These are phyloP conservation scores for Stromatinia cepivora DNA, from an alignment of 2,329 filamentous ascomycete species.

Conservation along the genomic window DNA sequence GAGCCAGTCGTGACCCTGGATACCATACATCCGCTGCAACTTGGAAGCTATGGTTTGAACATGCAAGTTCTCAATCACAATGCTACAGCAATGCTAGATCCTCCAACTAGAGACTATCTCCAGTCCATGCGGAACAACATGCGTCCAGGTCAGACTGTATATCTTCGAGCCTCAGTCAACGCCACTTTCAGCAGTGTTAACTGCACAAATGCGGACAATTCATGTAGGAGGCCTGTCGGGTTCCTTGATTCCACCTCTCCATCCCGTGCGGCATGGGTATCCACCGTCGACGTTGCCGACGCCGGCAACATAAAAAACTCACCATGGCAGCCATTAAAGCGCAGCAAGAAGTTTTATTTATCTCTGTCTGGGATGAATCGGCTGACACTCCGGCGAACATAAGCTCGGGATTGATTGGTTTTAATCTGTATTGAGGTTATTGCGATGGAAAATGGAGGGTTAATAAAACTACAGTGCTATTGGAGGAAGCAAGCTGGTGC, in stretches of 20 bases:
- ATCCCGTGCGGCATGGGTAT: not conserved
- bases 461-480: not conserved
- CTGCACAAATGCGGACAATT: not conserved
- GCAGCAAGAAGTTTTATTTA: not conserved
- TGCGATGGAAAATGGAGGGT: not conserved
- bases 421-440: not conserved
- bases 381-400: not conserved
- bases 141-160: not conserved
- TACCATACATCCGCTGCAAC: too few species aligned
- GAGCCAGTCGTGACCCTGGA: too few species aligned
- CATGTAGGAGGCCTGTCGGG: not conserved
- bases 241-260: not conserved
- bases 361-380: not conserved
- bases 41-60: too few species aligned
- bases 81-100: not conserved
- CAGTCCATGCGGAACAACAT: not conserved
- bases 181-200: not conserved
- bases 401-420: not conserved
- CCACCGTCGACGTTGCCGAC: not conserved
- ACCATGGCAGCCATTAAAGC: not conserved
- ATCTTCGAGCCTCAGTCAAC: not conserved
- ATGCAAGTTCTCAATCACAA: too few species aligned
- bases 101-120: not conserved
- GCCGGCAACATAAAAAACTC: not conserved
- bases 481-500: not conserved